Conservation (phyloP, 2,329 filamentous ascomycete species). For the Thermoascus crustaceus region DNA sequence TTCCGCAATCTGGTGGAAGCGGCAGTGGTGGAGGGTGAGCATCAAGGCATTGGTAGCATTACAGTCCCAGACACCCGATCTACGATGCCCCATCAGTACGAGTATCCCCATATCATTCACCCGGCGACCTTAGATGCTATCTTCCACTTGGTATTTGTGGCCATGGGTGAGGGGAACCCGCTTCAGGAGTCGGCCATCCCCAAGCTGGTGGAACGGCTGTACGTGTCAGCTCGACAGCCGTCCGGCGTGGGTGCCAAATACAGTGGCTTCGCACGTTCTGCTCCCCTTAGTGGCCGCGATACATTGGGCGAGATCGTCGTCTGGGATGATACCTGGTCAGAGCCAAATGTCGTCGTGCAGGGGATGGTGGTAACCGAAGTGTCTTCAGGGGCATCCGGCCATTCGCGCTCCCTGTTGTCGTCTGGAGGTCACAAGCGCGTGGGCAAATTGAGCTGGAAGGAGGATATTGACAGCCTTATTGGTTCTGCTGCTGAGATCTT, state of each 20-base stretch:
- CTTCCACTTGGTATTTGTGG: not conserved
- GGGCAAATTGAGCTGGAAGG: too few species aligned
- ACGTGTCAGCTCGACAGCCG: not conserved
- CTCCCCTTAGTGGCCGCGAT: not conserved
- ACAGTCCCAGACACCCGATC: not conserved
- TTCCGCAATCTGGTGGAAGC: too few species aligned
- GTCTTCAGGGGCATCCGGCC: too few species aligned
- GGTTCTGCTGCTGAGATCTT: too few species aligned
- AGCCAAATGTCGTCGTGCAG: too few species aligned
- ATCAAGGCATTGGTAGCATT: too few species aligned
- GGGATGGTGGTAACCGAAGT: too few species aligned
- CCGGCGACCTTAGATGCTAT: not conserved
- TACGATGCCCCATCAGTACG: not conserved
- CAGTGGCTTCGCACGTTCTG: not conserved
- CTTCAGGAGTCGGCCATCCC: not conserved
- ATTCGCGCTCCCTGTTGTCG: too few species aligned
- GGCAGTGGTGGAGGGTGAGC: too few species aligned
- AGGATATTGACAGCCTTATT: too few species aligned
- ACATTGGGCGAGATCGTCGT: not conserved
- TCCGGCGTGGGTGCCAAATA: not conserved
- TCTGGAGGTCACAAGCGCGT: too few species aligned
- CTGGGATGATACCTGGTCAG: not conserved
- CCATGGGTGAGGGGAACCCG: not conserved
- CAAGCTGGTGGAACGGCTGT: not conserved
- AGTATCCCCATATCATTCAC: not conserved